Evolutionary conservation across 2,329 filamentous ascomycete species (phyloP).

Genomic region (Atkinsonella texensis): DNA sequence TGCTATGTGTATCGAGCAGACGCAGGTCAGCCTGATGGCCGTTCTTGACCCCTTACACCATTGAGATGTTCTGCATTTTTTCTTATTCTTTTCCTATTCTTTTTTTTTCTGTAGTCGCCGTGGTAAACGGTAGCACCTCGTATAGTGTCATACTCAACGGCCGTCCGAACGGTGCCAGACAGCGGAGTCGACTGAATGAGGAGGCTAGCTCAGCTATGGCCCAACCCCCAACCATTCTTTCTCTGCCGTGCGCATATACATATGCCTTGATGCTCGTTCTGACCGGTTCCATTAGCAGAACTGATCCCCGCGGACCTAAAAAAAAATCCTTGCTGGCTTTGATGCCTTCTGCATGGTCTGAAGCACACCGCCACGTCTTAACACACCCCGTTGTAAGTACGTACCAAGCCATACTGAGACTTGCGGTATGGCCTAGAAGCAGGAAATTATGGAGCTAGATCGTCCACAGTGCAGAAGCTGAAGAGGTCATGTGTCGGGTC

Average conservation of each 20-base stretch:
- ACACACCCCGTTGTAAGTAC: background rate
- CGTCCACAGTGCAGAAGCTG: background rate
- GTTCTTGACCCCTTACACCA: background rate
- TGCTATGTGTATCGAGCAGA: background rate
- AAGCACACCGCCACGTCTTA: constrained; percentile 5
- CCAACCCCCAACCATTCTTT: too few species aligned
- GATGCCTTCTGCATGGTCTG: constrained; percentile 2
- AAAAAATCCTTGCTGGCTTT: background rate
- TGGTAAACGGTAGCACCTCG: too few species aligned
- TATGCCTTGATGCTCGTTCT: background rate
- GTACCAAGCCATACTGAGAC: background rate
- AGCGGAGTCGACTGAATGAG: too few species aligned
- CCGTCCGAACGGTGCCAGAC: too few species aligned
- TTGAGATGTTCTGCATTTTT: background rate
- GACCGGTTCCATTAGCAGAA: background rate
- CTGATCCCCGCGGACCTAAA: background rate
- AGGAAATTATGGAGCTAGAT: background rate
- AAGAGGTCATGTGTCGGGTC: background rate
- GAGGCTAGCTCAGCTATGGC: too few species aligned
- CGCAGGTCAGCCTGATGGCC: background rate
- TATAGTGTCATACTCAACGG: too few species aligned
- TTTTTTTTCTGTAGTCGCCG: background rate
- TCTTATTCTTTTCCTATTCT: background rate
- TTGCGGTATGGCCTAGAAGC: background rate
- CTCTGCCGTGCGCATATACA: too few species aligned